phyloP scores from a whole-genome alignment of 805 yeast species.

The Candida ipomoeae region DNA sequence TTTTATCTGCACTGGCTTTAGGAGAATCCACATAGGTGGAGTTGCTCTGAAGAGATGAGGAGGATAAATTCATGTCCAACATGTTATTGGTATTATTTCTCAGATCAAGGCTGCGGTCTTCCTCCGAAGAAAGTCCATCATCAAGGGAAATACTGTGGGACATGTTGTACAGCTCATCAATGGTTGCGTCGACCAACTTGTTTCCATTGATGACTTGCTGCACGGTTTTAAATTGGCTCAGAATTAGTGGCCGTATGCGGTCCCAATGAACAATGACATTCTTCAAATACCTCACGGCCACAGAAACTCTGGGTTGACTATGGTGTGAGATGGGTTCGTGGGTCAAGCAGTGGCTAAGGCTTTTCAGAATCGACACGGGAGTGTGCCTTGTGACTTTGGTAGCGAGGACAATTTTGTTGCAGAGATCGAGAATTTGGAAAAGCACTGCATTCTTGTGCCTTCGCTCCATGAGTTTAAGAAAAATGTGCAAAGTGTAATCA shows the following conservation, averaged over 20 bases:
- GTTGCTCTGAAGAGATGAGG: slow-evolving; percentile 3
- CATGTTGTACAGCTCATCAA: slow-evolving; percentile 30
- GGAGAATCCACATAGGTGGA: background rate
- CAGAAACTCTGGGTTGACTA: slow-evolving; percentile 44
- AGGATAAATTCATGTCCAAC: background rate
- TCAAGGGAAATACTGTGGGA: slow-evolving; percentile 22
- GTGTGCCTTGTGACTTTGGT: slow-evolving; percentile 18
- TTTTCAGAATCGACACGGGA: slow-evolving; percentile 38
- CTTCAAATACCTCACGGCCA: slow-evolving; percentile 51
- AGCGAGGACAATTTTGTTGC: slow-evolving; percentile 34
- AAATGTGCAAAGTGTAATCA: slow-evolving; percentile 37
- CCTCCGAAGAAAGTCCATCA: slow-evolving; percentile 15
- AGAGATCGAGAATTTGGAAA: slow-evolving; percentile 42
- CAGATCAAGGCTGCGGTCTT: slow-evolving; percentile 1
- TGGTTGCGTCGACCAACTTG: slow-evolving; percentile 9
- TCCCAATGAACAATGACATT: slow-evolving; percentile 52
- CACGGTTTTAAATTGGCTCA: slow-evolving; percentile 12
- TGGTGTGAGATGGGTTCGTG: slow-evolving; percentile 41
- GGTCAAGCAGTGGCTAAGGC: slow-evolving; percentile 52
- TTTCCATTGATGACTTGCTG: slow-evolving; percentile 17
- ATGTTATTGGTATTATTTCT: background rate
- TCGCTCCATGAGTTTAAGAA: slow-evolving; percentile 31
- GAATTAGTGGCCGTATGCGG: slow-evolving; percentile 19
- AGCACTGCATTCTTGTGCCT: slow-evolving; percentile 25
- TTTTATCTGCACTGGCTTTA: background rate